Evolutionary conservation across 192 early-diverging fungal species (phyloP).

Genomic region (Rhizophagus clarus): DNA sequence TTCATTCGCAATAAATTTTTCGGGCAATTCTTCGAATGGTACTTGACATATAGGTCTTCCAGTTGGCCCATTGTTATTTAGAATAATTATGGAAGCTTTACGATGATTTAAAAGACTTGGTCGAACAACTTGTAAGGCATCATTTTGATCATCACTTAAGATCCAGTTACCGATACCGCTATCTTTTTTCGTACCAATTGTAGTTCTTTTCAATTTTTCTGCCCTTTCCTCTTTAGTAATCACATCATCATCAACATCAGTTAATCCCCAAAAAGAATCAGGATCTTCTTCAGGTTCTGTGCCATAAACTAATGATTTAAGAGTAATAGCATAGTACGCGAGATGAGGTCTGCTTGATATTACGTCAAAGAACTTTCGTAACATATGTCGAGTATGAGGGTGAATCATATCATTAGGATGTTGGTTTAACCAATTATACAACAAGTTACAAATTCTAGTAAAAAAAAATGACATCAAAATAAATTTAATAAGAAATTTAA

Average conservation of each 20-base stretch:
- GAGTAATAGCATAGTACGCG: slow-evolving; percentile 30
- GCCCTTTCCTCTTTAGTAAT: background rate
- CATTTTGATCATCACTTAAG: background rate
- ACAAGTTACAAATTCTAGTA: slow-evolving; percentile 39
- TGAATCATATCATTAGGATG: slow-evolving; percentile 47
- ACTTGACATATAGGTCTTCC: slow-evolving; percentile 25
- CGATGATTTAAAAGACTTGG: background rate
- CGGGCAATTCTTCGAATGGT: slow-evolving; percentile 59
- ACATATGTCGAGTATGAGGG: slow-evolving; percentile 38
- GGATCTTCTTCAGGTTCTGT: slow-evolving; percentile 35
- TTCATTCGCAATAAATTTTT: slow-evolving; percentile 63
- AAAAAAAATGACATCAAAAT: background rate
- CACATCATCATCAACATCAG: background rate
- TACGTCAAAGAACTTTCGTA: slow-evolving; percentile 35
- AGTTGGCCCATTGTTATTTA: background rate
- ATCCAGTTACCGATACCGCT: slow-evolving; percentile 1
- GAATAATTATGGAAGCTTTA: slow-evolving; percentile 15
- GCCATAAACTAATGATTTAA: slow-evolving; percentile 34
- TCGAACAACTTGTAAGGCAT: background rate
- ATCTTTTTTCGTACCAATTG: background rate
- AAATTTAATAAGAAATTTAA: background rate
- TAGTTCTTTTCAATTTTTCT: background rate
- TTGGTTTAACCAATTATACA: slow-evolving; percentile 43
- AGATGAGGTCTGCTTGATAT: slow-evolving; percentile 38
- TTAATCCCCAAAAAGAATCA: slow-evolving; percentile 10